Evolutionary conservation across 108 stramenopile genomes (phyloP), one percentile per base, ranked within the genome.

Genomic region (Stephanodiscus minutulus): DNA sequence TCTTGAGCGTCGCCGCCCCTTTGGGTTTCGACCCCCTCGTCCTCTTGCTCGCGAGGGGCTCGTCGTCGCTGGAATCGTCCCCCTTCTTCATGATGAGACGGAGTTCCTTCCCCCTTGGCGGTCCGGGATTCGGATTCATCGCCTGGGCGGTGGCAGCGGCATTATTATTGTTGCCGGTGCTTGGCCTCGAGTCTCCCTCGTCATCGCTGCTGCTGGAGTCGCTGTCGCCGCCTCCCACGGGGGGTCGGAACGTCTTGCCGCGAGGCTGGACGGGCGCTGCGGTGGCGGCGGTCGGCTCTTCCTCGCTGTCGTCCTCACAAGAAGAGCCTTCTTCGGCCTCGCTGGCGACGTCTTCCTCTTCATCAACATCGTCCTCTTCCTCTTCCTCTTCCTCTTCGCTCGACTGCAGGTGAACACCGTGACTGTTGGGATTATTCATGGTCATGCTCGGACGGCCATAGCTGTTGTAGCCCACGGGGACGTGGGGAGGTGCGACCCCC

Each of bases 301-400:
- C 74, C 7, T 79, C 28, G 61, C 73, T n/a, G 44, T 64, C 18
- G 48, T 73, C 12, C 58, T 60, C 22, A 25, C 58, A 64, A n/a
- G n/a, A n/a, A 28, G 41, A 61, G 18, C 67, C 66, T 37, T 59
- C 74, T 13, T 61, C 82, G n/a, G 67, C 62, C 46, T 43, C 71
- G 12, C 46, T 66, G 25, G 62, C 62, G 54, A 74, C 77, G 24
- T 68, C 76, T n/a, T 70, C 78, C 17, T 81, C 71, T 9, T 77
- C 83, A 27, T 74, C 78, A n/a, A 58, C 81, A n/a, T n/a, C n/a
- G n/a, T n/a, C n/a, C n/a, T n/a, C 76, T 83, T 11, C 56, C 77
- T 39, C 48, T 33, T 56, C 50, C 15, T 77, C 33, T 20, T 47
- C 73, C 47, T 54, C 74, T 33, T 70, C 61, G 29, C 43, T 39